These are phyloP conservation scores for Grigorovia yakushimaensis DNA, from an alignment of 805 yeast genomes.

Conservation along the genomic window DNA sequence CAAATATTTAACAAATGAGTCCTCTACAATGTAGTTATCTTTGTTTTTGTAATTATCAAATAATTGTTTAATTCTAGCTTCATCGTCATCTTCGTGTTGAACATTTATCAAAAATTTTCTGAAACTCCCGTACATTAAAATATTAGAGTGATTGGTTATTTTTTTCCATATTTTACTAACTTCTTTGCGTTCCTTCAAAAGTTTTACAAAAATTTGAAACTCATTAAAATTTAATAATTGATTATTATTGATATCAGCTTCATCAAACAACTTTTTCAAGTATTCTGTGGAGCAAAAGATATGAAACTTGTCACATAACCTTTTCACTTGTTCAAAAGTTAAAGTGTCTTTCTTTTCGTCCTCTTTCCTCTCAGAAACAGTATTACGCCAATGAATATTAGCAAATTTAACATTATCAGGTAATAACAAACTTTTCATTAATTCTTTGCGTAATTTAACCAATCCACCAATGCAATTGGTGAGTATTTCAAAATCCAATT, in stretches of 20 bases:
- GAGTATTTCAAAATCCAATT: slow-evolving; percentile 44
- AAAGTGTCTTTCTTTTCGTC: slow-evolving; percentile 31
- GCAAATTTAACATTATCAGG: slow-evolving; percentile 53
- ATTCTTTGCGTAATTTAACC: slow-evolving; percentile 45
- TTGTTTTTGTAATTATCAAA: slow-evolving; percentile 30
- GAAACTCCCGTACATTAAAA: slow-evolving; percentile 29
- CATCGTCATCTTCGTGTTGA: neutral
- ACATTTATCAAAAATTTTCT: slow-evolving; percentile 34
- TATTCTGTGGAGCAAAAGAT: slow-evolving; percentile 54
- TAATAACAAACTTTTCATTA: slow-evolving; percentile 53
- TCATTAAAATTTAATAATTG: slow-evolving; percentile 57
- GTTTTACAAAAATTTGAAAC: slow-evolving; percentile 64
- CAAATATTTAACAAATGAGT: slow-evolving; percentile 23
- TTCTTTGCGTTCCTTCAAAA: slow-evolving; percentile 59
- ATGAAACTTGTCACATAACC: slow-evolving; percentile 56
- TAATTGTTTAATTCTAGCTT: slow-evolving; percentile 14
- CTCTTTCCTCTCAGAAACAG: slow-evolving; percentile 31
- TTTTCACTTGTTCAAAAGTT: slow-evolving; percentile 57
- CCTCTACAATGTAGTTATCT: slow-evolving; percentile 13
- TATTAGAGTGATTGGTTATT: slow-evolving; percentile 16
- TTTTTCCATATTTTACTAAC: slow-evolving; percentile 40
- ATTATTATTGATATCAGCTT: slow-evolving; percentile 40
- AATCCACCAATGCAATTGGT: slow-evolving; percentile 46
- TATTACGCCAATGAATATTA: slow-evolving; percentile 52
- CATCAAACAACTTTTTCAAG: slow-evolving; percentile 36